These are phyloP conservation scores for Stropharia rugosoannulata DNA, from an alignment of 768 basidiomycete species.

Conservation along the genomic window DNA sequence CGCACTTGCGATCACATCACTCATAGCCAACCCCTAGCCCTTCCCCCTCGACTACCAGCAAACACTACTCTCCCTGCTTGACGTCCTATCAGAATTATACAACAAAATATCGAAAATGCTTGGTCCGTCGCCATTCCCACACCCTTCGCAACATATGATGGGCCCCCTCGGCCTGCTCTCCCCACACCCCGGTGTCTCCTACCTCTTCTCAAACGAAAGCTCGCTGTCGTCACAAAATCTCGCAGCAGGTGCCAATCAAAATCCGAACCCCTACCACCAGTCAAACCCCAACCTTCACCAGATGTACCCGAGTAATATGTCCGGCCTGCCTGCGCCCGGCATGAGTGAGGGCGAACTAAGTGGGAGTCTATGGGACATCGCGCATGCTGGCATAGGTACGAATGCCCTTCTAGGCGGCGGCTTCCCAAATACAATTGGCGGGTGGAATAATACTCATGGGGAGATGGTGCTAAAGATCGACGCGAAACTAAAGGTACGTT, in stretches of 20 bases:
- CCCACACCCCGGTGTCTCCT: constrained; percentile 82
- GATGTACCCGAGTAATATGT: constrained; percentile 7
- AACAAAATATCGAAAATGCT: constrained; percentile 83
- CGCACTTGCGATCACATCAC: neutral
- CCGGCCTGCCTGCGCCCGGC: constrained; percentile 2
- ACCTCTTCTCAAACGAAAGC: constrained; percentile 60
- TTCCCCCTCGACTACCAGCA: constrained; percentile 89
- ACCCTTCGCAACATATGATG: constrained; percentile 67
- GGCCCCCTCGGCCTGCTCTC: constrained; percentile 73
- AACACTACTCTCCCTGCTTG: constrained; percentile 83
- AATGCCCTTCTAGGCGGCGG: constrained; percentile 27
- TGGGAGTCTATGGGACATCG: constrained; percentile 73
- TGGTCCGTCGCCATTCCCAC: constrained; percentile 76
- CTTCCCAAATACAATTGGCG: constrained; percentile 42
- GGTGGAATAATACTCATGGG: constrained; percentile 61
- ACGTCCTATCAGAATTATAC: constrained; percentile 88
- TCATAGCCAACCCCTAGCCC: constrained; percentile 48
- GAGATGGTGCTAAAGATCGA: constrained; percentile 84
- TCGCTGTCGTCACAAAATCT: constrained; percentile 9
- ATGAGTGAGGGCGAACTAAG: constrained; percentile 29
- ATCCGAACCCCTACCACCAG: constrained; percentile 16
- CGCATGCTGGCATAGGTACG: constrained; percentile 39
- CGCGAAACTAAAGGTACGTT: constrained; percentile 74
- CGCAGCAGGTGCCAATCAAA: neutral
- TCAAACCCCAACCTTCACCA: constrained; percentile 38